A percentile compares a stretch with the other conserved stretches of the same genome.
These are phyloP conservation scores for Scalesia atractyloides DNA, from an alignment of 129 eudicot species.

Conservation along the genomic window DNA sequence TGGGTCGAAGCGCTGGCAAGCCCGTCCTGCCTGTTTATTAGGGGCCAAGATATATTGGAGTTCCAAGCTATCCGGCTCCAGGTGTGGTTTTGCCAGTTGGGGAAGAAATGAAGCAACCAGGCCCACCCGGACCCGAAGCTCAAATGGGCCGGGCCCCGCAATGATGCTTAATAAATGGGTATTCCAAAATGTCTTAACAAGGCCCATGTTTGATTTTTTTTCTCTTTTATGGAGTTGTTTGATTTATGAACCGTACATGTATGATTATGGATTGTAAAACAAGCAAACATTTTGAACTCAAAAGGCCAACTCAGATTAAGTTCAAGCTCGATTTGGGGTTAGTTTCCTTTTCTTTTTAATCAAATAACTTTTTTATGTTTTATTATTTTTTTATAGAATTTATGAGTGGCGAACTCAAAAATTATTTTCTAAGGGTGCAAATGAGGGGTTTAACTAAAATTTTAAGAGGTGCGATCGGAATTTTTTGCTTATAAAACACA, in stretches of 20 bases:
- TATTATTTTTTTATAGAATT: too few species aligned
- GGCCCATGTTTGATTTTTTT: slow-evolving; percentile 25
- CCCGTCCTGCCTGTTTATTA: slow-evolving; percentile 57
- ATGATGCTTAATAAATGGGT: slow-evolving; percentile 22
- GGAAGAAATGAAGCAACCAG: slow-evolving; percentile 58
- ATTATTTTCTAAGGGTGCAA: too few species aligned
- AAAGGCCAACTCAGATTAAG: background rate
- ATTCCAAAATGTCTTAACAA: slow-evolving; percentile 6
- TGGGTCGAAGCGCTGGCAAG: slow-evolving; percentile 43
- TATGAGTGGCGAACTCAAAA: too few species aligned
- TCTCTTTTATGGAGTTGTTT: slow-evolving; percentile 23
- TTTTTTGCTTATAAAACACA: too few species aligned
- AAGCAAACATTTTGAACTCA: background rate
- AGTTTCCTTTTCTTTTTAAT: background rate
- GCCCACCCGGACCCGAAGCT: slow-evolving; percentile 31
- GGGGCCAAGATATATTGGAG: slow-evolving; percentile 54
- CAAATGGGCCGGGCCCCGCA: slow-evolving; percentile 53
- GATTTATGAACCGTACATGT: background rate
- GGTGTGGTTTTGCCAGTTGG: slow-evolving; percentile 57
- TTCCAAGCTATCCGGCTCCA: slow-evolving; percentile 64
- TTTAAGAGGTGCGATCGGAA: too few species aligned
- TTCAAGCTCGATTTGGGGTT: background rate
- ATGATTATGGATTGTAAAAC: slow-evolving; percentile 2
- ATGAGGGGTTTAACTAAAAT: too few species aligned
- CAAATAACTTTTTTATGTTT: too few species aligned